Evolutionary conservation across 257 asterid genomes (phyloP).

Genomic region (Asclepias syriaca): DNA sequence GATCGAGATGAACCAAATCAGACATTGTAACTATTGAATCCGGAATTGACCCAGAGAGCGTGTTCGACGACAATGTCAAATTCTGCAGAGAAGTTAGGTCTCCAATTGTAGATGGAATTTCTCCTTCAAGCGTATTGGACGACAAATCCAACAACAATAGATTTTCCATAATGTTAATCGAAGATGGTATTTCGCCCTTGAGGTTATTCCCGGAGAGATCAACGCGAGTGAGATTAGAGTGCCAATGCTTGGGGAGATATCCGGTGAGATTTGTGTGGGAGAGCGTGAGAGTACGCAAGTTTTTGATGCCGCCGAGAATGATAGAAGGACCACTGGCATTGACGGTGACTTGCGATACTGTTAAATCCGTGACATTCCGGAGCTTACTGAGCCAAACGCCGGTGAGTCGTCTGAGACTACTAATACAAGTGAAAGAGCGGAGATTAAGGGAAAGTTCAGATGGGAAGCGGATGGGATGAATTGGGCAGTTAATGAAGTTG

Average conservation of each 20-base stretch:
- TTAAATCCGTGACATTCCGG: constrained; percentile 45
- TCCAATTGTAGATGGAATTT: constrained; percentile 66
- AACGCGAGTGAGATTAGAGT: constrained; percentile 49
- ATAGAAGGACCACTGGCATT: constrained; percentile 62
- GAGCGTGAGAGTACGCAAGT: constrained; percentile 45
- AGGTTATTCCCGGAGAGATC: constrained; percentile 68
- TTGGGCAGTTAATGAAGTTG: constrained; percentile 66
- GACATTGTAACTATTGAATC: constrained; percentile 58
- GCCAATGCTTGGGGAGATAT: constrained; percentile 62
- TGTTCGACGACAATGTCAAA: constrained; percentile 59
- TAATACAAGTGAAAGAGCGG: constrained; percentile 58
- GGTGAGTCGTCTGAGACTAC: constrained; percentile 63
- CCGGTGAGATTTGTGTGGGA: constrained; percentile 69
- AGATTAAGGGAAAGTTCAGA: constrained; percentile 54
- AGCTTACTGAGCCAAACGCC: constrained; percentile 69
- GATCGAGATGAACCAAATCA: constrained; percentile 66
- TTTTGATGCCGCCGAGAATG: constrained; percentile 43
- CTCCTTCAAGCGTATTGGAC: constrained; percentile 60
- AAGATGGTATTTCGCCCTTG: constrained; percentile 57
- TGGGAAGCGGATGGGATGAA: constrained; percentile 63
- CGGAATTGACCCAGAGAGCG: constrained; percentile 65
- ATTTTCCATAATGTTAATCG: constrained; percentile 56
- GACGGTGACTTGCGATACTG: constrained; percentile 46
- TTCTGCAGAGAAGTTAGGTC: constrained; percentile 51
- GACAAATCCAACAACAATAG: constrained; percentile 63